Evolutionary conservation across 2,329 filamentous ascomycete genomes (phyloP), one percentile per base, ranked within the genome.

Genomic region (Fusarium transvaalense): DNA sequence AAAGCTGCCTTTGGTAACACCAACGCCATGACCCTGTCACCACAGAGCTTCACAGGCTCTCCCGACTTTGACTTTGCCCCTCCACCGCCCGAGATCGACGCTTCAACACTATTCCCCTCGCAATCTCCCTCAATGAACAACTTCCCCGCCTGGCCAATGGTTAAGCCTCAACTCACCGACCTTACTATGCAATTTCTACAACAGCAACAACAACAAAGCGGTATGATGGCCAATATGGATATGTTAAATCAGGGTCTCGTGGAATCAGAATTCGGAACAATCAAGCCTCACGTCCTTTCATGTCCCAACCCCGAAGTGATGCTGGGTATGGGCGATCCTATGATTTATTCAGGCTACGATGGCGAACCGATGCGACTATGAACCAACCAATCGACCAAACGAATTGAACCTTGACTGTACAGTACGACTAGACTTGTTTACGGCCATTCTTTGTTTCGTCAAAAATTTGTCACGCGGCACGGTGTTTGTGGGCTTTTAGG

Each of bases 271-370:
- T 86, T 86, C 50, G 82, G 83, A 37, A 84, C 82, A 27, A 84
- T 88, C 68, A 87, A 88, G 78, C 85, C 85, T 14, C 84, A 87
- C 57, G 81, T 85, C 43, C 78, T 88, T 42, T 83, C 83, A 37
- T 84, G 83, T 68, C 77, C 82, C 41, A 85, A 86, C 53, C 80
- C 84, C 2, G 85, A 86, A 43, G 83, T 85, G 10, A 88, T 88
- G 85, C 80, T 88, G 74, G 84, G 85, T 19, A 82, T 86, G 72
- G 83, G 82, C 19, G 86, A 88, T 64, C 85, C 86, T 2, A 88
- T 88, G 85, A 87, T 88, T 57, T 88, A 84, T 70, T 79, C 82
- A 5, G 83, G 84, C 43, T 86, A 83, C 71, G 84, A 85, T 59
- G 79, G 78, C 58, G 83, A 85, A 48, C 64, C 75, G 21, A 76